A percentile compares a stretch with the other conserved stretches of the same genome.
Evolutionary conservation across 768 basidiomycete genomes (phyloP).

Genomic region (Leccinum olivaceopallidum): DNA sequence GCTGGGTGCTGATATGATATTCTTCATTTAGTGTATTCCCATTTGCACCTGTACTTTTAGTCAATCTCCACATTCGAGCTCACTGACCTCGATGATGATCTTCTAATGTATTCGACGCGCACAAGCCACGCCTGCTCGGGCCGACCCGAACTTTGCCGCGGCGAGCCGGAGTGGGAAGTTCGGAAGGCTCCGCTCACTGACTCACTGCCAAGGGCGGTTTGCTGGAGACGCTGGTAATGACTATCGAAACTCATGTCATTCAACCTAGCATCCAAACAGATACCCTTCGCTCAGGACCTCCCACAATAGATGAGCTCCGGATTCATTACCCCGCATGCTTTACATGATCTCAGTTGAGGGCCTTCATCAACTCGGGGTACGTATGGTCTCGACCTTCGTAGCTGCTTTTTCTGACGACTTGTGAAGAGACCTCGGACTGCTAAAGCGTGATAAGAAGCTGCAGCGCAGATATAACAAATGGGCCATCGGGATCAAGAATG

Average conservation of each 20-base stretch:
- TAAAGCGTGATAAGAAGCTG: conserved; percentile 71
- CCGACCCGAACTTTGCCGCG: conserved; percentile 1
- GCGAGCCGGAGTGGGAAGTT: neutral
- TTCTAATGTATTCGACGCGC: neutral
- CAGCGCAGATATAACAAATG: conserved; percentile 69
- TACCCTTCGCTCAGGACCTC: conserved; percentile 56
- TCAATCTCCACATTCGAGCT: neutral
- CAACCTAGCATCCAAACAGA: conserved; percentile 24
- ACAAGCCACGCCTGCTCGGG: neutral
- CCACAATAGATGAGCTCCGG: conserved; percentile 66
- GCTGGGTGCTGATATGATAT: neutral
- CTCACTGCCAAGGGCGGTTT: neutral
- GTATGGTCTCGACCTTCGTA: conserved; percentile 12
- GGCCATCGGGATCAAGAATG: conserved; percentile 49
- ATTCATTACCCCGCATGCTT: conserved; percentile 73
- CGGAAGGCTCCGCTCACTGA: neutral
- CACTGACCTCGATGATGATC: neutral
- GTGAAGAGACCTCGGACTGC: conserved; percentile 73
- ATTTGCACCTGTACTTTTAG: conserved; percentile 17
- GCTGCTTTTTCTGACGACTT: neutral
- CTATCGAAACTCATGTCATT: conserved; percentile 13
- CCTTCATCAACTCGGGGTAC: conserved; percentile 79
- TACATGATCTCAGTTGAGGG: conserved; percentile 73
- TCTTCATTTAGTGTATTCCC: conserved; percentile 11
- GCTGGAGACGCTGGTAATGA: conserved; percentile 12